phyloP scores from a whole-genome alignment of 768 basidiomycete genomes.

The Mycena albidolilacea region DNA sequence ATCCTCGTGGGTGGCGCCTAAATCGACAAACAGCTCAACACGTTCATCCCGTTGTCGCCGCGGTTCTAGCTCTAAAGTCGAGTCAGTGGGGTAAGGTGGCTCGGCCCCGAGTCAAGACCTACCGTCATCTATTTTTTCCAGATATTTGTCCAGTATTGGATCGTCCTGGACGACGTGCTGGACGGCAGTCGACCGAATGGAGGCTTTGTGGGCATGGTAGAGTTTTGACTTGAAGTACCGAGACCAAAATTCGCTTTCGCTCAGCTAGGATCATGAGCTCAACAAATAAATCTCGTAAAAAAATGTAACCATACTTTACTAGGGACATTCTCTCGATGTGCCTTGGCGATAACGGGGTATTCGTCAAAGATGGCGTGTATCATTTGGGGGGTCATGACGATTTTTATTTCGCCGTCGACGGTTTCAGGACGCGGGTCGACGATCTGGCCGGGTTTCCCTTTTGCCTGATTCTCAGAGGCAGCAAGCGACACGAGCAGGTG shows the following conservation, averaged over 20 bases:
- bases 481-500: constrained; percentile 84
- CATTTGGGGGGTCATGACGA: constrained; percentile 91
- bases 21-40: constrained; percentile 85
- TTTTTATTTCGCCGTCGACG: constrained; percentile 89
- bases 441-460: constrained; percentile 87
- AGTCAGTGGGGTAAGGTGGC: constrained; percentile 11
- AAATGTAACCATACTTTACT: constrained; percentile 68
- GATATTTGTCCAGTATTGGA: constrained; percentile 94
- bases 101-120: constrained; percentile 42
- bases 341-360: constrained; percentile 94
- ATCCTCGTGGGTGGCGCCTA: constrained; percentile 92
- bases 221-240: constrained; percentile 97
- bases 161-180: constrained; percentile 93
- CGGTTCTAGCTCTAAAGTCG: constrained; percentile 78
- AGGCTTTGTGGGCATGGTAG: constrained; percentile 95
- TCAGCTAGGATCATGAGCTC: constrained; percentile 66
- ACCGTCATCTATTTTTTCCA: constrained; percentile 98
- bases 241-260: constrained; percentile 95
- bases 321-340: constrained; percentile 94
- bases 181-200: constrained; percentile 87
- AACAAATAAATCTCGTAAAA: not conserved
- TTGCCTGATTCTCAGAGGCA: constrained; percentile 79
- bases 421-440: constrained; percentile 92
- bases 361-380: constrained; percentile 98
- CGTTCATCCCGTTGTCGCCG: constrained; percentile 74